Evolutionary conservation across 257 asterid genomes (phyloP).

Genomic region (Cinchona pubescens): DNA sequence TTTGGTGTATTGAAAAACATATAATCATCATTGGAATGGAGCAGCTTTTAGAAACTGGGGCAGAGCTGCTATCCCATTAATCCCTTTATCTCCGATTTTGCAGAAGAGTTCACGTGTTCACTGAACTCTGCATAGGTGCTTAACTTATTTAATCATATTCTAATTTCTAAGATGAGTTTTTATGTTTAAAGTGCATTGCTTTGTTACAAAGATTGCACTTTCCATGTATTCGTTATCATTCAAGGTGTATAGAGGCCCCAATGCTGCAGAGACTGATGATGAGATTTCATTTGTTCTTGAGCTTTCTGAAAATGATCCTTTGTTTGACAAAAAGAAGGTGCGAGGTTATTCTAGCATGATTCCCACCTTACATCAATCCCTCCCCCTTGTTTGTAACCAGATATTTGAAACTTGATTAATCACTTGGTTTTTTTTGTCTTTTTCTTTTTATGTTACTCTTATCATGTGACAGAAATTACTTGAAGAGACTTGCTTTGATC

Average conservation of each 20-base stretch:
- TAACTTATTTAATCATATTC: background rate
- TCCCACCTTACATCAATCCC: background rate
- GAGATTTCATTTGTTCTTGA: constrained; percentile 47
- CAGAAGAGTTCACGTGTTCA: background rate
- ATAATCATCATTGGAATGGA: background rate
- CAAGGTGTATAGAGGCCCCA: constrained; percentile 33
- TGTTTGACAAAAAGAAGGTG: constrained; percentile 65
- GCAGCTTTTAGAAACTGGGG: background rate
- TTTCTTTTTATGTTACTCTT: background rate
- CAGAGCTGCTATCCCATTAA: background rate
- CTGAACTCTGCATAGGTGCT: background rate
- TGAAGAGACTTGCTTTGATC: constrained; percentile 35
- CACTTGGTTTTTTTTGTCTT: background rate
- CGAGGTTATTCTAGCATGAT: background rate
- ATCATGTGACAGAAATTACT: constrained; percentile 51
- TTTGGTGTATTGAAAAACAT: background rate
- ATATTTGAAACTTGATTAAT: background rate
- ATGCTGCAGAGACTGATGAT: constrained; percentile 29
- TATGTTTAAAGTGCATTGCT: background rate
- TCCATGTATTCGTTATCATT: constrained; percentile 5
- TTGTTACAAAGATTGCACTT: background rate
- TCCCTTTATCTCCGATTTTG: background rate
- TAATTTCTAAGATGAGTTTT: background rate
- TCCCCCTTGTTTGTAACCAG: background rate
- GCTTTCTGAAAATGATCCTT: constrained; percentile 57